These are phyloP conservation scores for Lablab purpureus DNA, from an alignment of 306 rosid species.

Conservation along the genomic window DNA sequence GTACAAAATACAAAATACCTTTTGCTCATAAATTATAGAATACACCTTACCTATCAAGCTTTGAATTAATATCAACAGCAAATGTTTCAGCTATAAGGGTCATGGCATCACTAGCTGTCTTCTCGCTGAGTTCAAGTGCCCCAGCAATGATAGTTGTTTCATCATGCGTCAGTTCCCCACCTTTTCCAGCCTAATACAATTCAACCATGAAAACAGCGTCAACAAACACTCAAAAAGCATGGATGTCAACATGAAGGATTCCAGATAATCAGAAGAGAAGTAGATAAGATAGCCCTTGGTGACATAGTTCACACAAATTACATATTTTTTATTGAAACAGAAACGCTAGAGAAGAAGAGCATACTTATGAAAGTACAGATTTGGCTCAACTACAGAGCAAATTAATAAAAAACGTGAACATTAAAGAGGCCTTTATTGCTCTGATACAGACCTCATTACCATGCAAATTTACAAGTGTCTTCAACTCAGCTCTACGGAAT, in stretches of 20 bases:
- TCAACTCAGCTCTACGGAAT: slow-evolving; percentile 96
- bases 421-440: slow-evolving; percentile 12
- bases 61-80: slow-evolving; percentile 81
- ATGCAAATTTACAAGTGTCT: slow-evolving; percentile 87
- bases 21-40: background rate
- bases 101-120: slow-evolving; percentile 91
- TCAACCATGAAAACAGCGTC: slow-evolving; percentile 42
- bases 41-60: slow-evolving; percentile 72
- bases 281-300: slow-evolving; percentile 19
- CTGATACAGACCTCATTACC: slow-evolving; percentile 86
- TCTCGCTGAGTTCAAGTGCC: slow-evolving; percentile 87
- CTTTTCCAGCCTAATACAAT: slow-evolving; percentile 90
- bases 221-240: slow-evolving; percentile 30
- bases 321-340: slow-evolving; percentile 11
- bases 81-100: slow-evolving; percentile 88
- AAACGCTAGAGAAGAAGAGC: slow-evolving; percentile 29
- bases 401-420: background rate
- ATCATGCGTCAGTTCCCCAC: slow-evolving; percentile 97
- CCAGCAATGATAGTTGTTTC: slow-evolving; percentile 98
- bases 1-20: slow-evolving; percentile 34
- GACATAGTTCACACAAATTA: slow-evolving; percentile 14
- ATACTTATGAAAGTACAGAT: slow-evolving; percentile 19
- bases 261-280: slow-evolving; percentile 33
- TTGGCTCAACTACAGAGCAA: background rate
- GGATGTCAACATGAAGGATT: slow-evolving; percentile 17